Evolutionary conservation across 352 stramenopile genomes (phyloP).

Genomic region (Achlya hypogyna): DNA sequence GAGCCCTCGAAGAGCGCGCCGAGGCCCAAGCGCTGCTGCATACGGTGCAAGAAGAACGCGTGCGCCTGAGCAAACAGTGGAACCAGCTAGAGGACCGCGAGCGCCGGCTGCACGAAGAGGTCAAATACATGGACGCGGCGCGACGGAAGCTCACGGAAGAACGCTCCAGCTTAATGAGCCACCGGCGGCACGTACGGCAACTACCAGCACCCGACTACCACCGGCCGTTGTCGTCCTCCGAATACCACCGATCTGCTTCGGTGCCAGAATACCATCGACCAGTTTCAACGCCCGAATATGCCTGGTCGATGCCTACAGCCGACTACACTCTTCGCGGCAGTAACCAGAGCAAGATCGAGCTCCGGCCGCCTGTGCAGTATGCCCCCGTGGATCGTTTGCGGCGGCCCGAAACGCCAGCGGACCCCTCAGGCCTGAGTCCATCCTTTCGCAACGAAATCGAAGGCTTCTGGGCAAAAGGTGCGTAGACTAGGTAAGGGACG

Average conservation of each 20-base stretch:
- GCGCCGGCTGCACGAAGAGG: constrained; percentile 3
- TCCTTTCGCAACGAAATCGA: constrained; percentile 16
- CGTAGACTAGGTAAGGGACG: neutral
- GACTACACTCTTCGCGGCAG: no score
- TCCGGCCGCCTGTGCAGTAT: no score
- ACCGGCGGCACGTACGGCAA: neutral
- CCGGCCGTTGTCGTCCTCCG: no score
- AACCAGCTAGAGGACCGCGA: constrained; percentile 17
- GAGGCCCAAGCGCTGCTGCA: constrained; percentile 7
- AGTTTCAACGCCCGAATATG: no score
- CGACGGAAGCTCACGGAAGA: neutral
- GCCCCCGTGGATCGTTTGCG: no score
- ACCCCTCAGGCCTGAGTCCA: constrained; percentile 12
- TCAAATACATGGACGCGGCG: constrained; percentile 11
- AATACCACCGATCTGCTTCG: no score
- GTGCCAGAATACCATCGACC: no score
- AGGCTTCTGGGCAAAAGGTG: constrained; percentile 7
- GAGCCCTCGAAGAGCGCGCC: neutral
- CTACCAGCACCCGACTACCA: neutral
- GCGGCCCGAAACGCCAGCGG: no score
- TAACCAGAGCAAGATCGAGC: no score
- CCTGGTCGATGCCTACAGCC: no score
- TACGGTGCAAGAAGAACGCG: constrained; percentile 11
- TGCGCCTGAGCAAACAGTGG: neutral
- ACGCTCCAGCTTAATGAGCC: neutral